These are phyloP conservation scores for Apiotrichum siamense DNA, from an alignment of 1,284 basidiomycete species.

Conservation along the genomic window DNA sequence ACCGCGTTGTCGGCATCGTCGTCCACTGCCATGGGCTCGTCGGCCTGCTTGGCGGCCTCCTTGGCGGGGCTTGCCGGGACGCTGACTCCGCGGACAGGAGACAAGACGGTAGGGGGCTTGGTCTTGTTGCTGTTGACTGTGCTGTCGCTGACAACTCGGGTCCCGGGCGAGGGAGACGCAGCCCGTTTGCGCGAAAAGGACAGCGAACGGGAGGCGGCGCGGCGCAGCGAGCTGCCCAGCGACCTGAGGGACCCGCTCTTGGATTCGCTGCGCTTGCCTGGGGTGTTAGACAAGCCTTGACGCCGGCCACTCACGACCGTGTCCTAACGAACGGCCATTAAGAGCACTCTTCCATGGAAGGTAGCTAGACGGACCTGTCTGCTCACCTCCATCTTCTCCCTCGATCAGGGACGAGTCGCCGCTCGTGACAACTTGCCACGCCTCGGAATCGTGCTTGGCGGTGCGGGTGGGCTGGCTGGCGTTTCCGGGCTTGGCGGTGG, in stretches of 20 bases:
- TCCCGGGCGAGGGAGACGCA: too few relatives aligned
- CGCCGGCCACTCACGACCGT: too few relatives aligned
- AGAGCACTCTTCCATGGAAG: constrained; percentile 39
- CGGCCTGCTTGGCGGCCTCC: background rate
- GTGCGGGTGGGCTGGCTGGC: background rate
- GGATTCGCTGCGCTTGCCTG: background rate
- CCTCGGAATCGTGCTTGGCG: constrained; percentile 15
- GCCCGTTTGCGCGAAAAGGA: constrained; percentile 1
- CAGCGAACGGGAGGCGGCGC: constrained; percentile 13
- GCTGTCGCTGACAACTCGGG: background rate
- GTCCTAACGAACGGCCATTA: constrained; percentile 34
- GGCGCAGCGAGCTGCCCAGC: constrained; percentile 13
- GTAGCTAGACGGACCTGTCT: constrained; percentile 11
- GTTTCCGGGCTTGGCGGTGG: background rate
- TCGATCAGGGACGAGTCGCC: constrained; percentile 31
- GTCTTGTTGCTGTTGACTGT: background rate
- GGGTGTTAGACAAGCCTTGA: too few relatives aligned
- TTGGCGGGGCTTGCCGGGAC: too few relatives aligned
- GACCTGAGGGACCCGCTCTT: constrained; percentile 9
- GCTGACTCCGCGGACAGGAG: background rate
- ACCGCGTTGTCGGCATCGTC: constrained; percentile 19
- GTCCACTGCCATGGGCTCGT: background rate
- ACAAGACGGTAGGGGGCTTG: constrained; percentile 2
- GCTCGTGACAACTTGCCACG: constrained; percentile 37
- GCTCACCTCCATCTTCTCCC: constrained; percentile 7